Conservation (phyloP, 1,284 basidiomycete species). For the Melanopsichium pennsylvanicum region DNA sequence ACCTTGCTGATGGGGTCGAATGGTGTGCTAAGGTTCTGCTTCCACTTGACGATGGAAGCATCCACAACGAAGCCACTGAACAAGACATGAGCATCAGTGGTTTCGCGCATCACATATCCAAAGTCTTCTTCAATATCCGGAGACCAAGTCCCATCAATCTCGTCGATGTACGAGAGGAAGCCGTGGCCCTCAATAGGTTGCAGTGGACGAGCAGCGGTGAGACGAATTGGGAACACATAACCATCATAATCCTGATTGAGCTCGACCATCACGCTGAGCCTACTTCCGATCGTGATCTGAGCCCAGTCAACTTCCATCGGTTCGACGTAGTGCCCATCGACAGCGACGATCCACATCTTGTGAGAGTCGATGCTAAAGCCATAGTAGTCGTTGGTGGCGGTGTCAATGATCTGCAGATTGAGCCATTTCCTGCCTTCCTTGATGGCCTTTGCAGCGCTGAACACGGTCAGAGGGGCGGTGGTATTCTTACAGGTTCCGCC, state of each 20-base stretch:
- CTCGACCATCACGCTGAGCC: conserved; percentile 48
- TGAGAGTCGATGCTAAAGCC: conserved; percentile 25
- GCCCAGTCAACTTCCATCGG: conserved; percentile 36
- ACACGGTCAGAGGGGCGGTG: conserved; percentile 38
- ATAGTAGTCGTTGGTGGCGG: conserved; percentile 39
- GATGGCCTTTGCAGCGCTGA: conserved; percentile 32
- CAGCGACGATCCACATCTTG: conserved; percentile 45
- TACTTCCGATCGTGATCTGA: conserved; percentile 47
- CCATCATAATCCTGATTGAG: conserved; percentile 16
- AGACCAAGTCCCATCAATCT: conserved; percentile 17
- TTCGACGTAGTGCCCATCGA: conserved; percentile 43
- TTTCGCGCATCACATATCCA: conserved; percentile 12
- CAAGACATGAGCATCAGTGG: conserved; percentile 21
- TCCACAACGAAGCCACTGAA: conserved; percentile 34
- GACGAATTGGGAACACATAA: conserved; percentile 37
- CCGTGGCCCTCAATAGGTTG: conserved; percentile 48
- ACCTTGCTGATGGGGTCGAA: conserved; percentile 31
- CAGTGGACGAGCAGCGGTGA: conserved; percentile 40
- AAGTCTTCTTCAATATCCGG: conserved; percentile 36
- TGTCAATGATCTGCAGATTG: conserved; percentile 41
- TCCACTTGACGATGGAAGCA: conserved; percentile 32
- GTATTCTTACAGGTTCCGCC: conserved; percentile 47
- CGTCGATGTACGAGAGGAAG: conserved; percentile 44
- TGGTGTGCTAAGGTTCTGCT: conserved; percentile 26
- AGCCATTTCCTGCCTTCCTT: conserved; percentile 34